Base-by-base conservation (phyloP, 371 early-diverging fungal genomes). In the Nosema granulosis region DNA sequence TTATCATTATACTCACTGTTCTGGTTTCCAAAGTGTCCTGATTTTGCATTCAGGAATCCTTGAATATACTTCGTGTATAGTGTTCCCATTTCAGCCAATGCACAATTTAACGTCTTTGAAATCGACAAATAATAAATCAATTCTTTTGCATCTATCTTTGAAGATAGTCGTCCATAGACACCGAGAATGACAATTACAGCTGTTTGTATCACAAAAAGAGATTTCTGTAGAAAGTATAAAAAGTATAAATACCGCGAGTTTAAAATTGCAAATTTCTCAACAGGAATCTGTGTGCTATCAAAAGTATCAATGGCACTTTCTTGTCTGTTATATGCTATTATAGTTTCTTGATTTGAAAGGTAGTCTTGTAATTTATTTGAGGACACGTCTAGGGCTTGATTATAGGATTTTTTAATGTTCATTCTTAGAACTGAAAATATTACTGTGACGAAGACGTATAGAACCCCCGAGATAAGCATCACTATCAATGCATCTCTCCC, bases 371-470 rank as follows among this genome's bases (percentile, higher is more conserved):
- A 38, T 34, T 74, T 29, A 57, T 80, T 76, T 20, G 71, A 71
- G 26, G 67, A 35, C 18, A 54, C 71, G 56, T 84, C 75, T 29
- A 51, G 37, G 18, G 68, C 31, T 29, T 65, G 62, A 71, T 84
- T 84, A 20, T 65, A 58, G 29, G 52, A 26, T 56, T 22, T 67
- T 57, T 82, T 66, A 1, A 82, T 76, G 56, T 67, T 78, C 52
- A 75, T 84, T 58, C 84, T 74, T 66, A 75, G 77, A 12, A 70
- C 29, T 31, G 84, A 68, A 26, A 84, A 82, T 68, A 56, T 54
- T 57, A 84, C 72, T 61, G 84, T 84, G 13, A 71, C 35, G 20
- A 71, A 24, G 0, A 49, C 54, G 51, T 82, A 84, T n/a, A 76
- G 13, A 3, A 63, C 20, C 3, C 82, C 18, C 26, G 76, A 37